These are phyloP conservation scores for Porogramme epimiltina DNA, from an alignment of 1,284 basidiomycete genomes.

Conservation along the genomic window DNA sequence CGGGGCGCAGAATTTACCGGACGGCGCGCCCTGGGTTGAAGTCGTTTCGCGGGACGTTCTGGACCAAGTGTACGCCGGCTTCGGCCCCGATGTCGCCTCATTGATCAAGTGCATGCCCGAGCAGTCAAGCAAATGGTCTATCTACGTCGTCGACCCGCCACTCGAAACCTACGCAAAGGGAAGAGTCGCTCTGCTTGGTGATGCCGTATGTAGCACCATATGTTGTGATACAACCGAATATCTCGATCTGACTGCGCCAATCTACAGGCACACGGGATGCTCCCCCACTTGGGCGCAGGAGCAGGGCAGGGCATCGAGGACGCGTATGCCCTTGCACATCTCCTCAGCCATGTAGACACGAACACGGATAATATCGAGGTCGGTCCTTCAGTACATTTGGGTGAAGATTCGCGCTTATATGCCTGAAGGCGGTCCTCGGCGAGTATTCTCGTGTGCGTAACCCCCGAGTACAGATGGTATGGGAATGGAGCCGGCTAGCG, in stretches of 20 bases:
- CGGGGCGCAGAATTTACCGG: constrained; percentile 38
- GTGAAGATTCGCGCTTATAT: not conserved
- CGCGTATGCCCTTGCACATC: constrained; percentile 47
- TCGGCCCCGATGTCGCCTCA: constrained; percentile 47
- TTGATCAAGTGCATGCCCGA: constrained; percentile 48
- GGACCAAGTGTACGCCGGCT: constrained; percentile 46
- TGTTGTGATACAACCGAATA: not conserved
- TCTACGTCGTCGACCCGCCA: constrained; percentile 54
- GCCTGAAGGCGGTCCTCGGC: constrained; percentile 39
- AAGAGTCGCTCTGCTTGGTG: constrained; percentile 56
- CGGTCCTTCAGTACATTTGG: constrained; percentile 14
- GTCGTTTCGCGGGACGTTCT: constrained; percentile 45
- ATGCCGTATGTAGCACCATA: constrained; percentile 44
- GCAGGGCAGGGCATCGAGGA: constrained; percentile 69
- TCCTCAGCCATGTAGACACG: constrained; percentile 50
- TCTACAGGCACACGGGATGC: constrained; percentile 57
- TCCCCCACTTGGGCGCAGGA: constrained; percentile 61
- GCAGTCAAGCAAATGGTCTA: constrained; percentile 58
- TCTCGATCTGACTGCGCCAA: no score
- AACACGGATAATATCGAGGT: constrained; percentile 49
- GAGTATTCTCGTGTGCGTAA: constrained; percentile 47
- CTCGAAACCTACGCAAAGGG: constrained; percentile 49
- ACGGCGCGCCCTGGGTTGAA: constrained; percentile 48
- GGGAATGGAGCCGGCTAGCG: constrained; percentile 37
- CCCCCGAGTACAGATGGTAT: constrained; percentile 50